These are phyloP conservation scores for Raffaelea ambrosiae DNA, from an alignment of 2,329 filamentous ascomycete species.

Conservation along the genomic window DNA sequence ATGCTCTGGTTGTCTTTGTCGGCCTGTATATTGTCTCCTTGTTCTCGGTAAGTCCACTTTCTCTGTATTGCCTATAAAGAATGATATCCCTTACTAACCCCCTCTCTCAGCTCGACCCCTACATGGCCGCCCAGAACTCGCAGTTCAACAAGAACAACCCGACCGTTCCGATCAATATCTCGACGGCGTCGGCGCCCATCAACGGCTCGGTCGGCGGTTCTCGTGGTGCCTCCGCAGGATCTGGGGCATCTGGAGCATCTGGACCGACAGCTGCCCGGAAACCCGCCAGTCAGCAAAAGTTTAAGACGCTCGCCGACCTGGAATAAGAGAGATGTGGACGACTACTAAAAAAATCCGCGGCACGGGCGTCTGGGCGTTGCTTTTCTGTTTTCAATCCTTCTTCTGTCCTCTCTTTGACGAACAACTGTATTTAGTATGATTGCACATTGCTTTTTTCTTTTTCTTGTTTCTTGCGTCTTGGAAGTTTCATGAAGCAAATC, in stretches of 20 bases:
- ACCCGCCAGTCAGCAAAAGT: conserved; percentile 14
- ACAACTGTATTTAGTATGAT: no score
- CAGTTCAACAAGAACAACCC: conserved; percentile 45
- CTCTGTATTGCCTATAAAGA: background rate
- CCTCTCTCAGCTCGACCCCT: conserved; percentile 52
- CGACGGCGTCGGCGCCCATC: conserved; percentile 1
- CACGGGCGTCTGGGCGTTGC: no score
- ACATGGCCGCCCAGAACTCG: conserved; percentile 51
- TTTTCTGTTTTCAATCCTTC: no score
- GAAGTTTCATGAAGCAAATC: background rate
- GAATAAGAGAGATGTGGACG: conserved; percentile 17
- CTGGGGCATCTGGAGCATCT: background rate
- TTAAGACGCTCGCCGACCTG: conserved; percentile 48
- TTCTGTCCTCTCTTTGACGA: no score
- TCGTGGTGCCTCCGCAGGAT: background rate
- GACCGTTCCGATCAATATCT: conserved; percentile 5
- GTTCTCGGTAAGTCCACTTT: conserved; percentile 43
- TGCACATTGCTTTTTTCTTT: no score
- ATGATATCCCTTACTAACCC: background rate
- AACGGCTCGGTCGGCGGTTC: background rate
- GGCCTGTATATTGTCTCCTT: conserved; percentile 54
- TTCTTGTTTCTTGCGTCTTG: background rate
- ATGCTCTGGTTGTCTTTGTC: conserved; percentile 44
- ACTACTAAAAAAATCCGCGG: no score
- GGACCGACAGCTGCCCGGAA: background rate